Evolutionary conservation across 257 asterid genomes (phyloP).

Genomic region (Plantago major): DNA sequence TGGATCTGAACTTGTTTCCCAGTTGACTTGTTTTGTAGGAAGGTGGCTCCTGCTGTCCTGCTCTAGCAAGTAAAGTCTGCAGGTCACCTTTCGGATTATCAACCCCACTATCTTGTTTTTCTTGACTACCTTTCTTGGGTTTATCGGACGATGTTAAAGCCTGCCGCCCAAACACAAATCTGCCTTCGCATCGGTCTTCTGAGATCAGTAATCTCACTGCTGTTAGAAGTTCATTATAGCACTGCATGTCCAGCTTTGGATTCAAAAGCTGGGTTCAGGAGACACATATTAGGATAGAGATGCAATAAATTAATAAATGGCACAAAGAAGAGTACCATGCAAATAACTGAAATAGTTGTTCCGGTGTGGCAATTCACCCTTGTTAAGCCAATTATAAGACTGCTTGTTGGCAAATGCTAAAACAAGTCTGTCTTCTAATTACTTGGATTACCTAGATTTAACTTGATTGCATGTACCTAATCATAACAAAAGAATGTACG

Average conservation of each 20-base stretch:
- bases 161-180: conserved; percentile 76
- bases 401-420: neutral
- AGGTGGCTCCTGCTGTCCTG: conserved; percentile 65
- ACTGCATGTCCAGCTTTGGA: conserved; percentile 50
- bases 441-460: too few species aligned
- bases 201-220: conserved; percentile 75
- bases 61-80: conserved; percentile 68
- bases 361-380: neutral
- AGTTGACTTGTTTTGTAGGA: conserved; percentile 59
- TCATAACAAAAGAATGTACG: too few species aligned
- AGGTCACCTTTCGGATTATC: conserved; percentile 67
- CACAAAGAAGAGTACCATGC: neutral
- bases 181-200: conserved; percentile 82
- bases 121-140: conserved; percentile 28
- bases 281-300: conserved; percentile 21
- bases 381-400: neutral
- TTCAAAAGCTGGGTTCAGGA: conserved; percentile 62
- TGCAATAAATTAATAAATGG: neutral
- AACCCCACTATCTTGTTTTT: conserved; percentile 33
- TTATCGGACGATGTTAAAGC: conserved; percentile 38
- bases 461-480: too few species aligned
- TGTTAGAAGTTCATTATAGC: conserved; percentile 52
- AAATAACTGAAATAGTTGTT: neutral
- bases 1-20: conserved; percentile 63
- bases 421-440: neutral